phyloP scores from a whole-genome alignment of 2,329 filamentous ascomycete genomes.

The Elsinoe australis region DNA sequence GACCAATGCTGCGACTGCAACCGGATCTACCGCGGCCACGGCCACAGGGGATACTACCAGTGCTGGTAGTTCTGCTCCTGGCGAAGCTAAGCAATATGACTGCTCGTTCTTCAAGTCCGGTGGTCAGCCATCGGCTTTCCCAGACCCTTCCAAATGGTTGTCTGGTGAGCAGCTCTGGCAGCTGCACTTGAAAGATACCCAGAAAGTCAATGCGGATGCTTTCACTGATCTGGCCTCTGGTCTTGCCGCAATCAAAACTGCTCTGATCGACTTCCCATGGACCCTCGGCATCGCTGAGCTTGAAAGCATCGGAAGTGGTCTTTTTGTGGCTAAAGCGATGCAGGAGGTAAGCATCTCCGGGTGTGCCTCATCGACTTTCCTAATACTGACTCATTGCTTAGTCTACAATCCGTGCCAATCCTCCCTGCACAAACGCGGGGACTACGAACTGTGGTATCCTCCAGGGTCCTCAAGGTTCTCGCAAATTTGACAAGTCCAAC shows the following conservation, averaged over 20 bases:
- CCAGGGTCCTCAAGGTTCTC: conserved; percentile 2
- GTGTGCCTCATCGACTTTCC: background rate
- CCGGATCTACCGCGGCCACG: background rate
- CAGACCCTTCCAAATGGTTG: conserved; percentile 4
- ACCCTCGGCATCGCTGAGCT: conserved; percentile 3
- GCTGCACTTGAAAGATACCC: background rate
- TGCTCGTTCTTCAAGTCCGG: conserved; percentile 6
- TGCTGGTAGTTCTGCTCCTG: background rate
- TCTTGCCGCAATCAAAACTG: background rate
- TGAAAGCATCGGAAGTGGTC: background rate
- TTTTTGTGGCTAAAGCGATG: conserved; percentile 6
- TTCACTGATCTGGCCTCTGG: conserved; percentile 4
- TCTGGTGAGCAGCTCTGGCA: conserved; percentile 4
- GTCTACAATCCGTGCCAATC: conserved; percentile 5
- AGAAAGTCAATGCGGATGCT: background rate
- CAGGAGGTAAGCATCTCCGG: background rate
- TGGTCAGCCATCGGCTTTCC: conserved; percentile 3
- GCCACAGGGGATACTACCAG: too few species aligned
- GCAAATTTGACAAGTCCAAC: background rate
- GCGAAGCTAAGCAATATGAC: conserved; percentile 4
- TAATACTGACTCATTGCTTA: background rate
- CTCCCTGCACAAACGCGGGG: conserved; percentile 7
- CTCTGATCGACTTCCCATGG: background rate
- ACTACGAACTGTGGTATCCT: conserved; percentile 10
- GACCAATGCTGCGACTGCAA: background rate